Conservation (phyloP, 2,329 filamentous ascomycete species). For the Fusarium annulatum region DNA sequence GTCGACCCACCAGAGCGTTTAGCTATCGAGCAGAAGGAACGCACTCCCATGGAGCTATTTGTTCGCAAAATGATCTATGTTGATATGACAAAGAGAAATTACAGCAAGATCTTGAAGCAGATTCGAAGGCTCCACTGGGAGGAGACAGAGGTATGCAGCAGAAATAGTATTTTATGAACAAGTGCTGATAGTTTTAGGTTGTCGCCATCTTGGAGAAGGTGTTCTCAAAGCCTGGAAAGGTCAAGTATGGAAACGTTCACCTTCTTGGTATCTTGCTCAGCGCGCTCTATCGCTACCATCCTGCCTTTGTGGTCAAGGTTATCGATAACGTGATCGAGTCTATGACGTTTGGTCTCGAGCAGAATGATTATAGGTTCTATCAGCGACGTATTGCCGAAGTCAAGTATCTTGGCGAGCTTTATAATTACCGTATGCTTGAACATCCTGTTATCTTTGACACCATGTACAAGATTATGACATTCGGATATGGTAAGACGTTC, state of each 20-base stretch:
- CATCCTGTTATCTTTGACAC: slow-evolving; percentile 95
- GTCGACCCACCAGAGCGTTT: slow-evolving; percentile 94
- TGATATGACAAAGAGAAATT: slow-evolving; percentile 93
- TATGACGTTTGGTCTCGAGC: slow-evolving; percentile 86
- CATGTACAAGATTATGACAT: slow-evolving; percentile 93
- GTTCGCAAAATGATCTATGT: slow-evolving; percentile 92
- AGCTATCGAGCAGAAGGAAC: slow-evolving; percentile 95
- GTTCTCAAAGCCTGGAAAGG: slow-evolving; percentile 95
- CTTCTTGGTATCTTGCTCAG: slow-evolving; percentile 90
- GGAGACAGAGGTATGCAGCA: slow-evolving; percentile 75
- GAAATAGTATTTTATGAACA: too few relatives aligned
- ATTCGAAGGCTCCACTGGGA: slow-evolving; percentile 98
- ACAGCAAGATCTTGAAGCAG: slow-evolving; percentile 93
- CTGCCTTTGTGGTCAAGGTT: slow-evolving; percentile 88
- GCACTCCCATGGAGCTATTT: slow-evolving; percentile 92
- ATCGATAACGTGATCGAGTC: slow-evolving; percentile 93
- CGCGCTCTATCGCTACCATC: slow-evolving; percentile 90
- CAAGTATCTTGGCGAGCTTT: slow-evolving; percentile 95
- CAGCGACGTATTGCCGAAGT: slow-evolving; percentile 94
- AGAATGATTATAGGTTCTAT: slow-evolving; percentile 98
- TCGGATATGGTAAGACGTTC: slow-evolving; percentile 76
- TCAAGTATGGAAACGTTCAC: slow-evolving; percentile 97
- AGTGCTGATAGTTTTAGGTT: slow-evolving; percentile 57
- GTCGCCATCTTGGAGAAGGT: slow-evolving; percentile 85
- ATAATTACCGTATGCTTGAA: slow-evolving; percentile 97